Conservation (phyloP, 2,329 filamentous ascomycete species). For the Geoglossum cookeanum region DNA sequence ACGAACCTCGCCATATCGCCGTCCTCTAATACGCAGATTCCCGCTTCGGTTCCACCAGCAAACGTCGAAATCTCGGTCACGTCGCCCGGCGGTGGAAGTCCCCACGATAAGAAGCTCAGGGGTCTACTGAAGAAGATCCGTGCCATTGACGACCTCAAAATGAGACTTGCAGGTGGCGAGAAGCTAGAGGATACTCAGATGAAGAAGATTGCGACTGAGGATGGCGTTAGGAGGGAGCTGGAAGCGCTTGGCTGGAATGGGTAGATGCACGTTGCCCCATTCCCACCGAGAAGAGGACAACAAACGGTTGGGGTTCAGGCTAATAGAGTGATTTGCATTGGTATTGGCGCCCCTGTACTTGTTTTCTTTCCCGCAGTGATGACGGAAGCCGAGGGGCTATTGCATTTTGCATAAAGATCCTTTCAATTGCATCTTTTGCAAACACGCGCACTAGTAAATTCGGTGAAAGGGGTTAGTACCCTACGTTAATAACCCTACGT, state of each 20-base stretch:
- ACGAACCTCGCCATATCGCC: conserved; percentile 13
- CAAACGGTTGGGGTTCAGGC: not conserved
- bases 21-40: conserved; percentile 13
- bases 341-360: not conserved
- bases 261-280: not conserved
- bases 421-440: too few relatives aligned
- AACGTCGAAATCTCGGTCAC: conserved; percentile 33
- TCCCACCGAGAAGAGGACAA: not conserved
- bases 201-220: conserved; percentile 91
- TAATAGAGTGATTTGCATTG: not conserved
- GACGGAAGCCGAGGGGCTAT: not conserved
- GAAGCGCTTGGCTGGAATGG: conserved; percentile 35
- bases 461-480: too few relatives aligned
- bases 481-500: too few relatives aligned
- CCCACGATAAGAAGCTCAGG: conserved; percentile 87
- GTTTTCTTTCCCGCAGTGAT: not conserved
- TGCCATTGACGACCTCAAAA: conserved; percentile 94
- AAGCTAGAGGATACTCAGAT: conserved; percentile 97
- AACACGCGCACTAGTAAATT: too few relatives aligned
- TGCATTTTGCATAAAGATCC: not conserved
- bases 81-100: conserved; percentile 37
- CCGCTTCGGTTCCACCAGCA: conserved; percentile 15
- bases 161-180: conserved; percentile 83
- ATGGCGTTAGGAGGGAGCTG: conserved; percentile 66
- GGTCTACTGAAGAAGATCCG: conserved; percentile 92